phyloP scores from a whole-genome alignment of 2,329 filamentous ascomycete genomes.

The Drechslerella dactyloides region DNA sequence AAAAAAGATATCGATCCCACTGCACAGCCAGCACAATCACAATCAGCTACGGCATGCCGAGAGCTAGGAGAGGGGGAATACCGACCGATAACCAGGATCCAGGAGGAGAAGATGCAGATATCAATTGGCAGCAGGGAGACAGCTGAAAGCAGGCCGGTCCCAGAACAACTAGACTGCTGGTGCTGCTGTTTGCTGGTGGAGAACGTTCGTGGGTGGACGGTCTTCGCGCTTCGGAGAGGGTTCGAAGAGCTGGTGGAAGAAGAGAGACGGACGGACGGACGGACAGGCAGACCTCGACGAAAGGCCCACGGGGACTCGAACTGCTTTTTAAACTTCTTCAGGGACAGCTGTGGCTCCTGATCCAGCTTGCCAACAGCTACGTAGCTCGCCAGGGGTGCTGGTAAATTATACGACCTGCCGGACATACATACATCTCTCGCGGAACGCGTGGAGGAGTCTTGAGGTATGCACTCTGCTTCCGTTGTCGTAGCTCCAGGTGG shows the following conservation, averaged over 20 bases:
- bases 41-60: slow-evolving; percentile 10
- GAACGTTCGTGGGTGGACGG: not conserved
- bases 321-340: slow-evolving; percentile 32
- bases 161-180: not conserved
- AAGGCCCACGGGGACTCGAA: slow-evolving; percentile 12
- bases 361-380: slow-evolving; percentile 6
- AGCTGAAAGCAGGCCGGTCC: not conserved
- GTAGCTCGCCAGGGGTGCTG: slow-evolving; percentile 1
- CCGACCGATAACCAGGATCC: slow-evolving; percentile 4
- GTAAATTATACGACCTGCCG: not conserved
- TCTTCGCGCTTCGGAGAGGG: too few relatives aligned
- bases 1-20: slow-evolving; percentile 4
- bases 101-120: slow-evolving; percentile 4
- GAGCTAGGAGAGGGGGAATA: not conserved
- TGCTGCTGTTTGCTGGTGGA: not conserved
- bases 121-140: not conserved
- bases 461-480: slow-evolving; percentile 3
- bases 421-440: too few relatives aligned
- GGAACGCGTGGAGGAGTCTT: too few relatives aligned
- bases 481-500: not conserved
- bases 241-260: not conserved
- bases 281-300: slow-evolving; percentile 4
- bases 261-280: not conserved
- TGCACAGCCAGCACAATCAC: slow-evolving; percentile 13
- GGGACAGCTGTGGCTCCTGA: slow-evolving; percentile 1